phyloP scores from a whole-genome alignment of 768 basidiomycete genomes.

The Leccinum longicurvipes region DNA sequence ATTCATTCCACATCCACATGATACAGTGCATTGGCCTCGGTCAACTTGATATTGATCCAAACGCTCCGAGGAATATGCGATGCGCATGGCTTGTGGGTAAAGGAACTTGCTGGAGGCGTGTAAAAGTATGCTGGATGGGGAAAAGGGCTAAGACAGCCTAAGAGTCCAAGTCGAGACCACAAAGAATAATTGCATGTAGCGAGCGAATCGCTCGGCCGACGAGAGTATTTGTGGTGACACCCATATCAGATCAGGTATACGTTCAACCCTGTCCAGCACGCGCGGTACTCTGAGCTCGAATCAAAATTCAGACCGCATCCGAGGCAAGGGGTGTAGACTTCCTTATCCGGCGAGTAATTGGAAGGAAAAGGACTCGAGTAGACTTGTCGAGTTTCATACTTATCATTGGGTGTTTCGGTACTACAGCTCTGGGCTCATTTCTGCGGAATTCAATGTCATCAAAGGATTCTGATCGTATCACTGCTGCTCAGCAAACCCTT shows the following conservation, averaged over 20 bases:
- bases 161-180: too few species aligned
- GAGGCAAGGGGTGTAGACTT: not conserved
- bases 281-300: not conserved
- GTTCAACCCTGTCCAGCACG: not conserved
- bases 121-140: not conserved
- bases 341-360: slow-evolving; percentile 3
- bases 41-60: not conserved
- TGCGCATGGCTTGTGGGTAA: not conserved
- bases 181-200: not conserved
- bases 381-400: not conserved
- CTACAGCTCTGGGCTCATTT: not conserved
- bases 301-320: not conserved
- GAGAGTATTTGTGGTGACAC: not conserved
- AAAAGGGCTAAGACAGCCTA: too few species aligned
- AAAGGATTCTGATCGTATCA: slow-evolving; percentile 56
- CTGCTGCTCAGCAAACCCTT: slow-evolving; percentile 65
- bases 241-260: not conserved
- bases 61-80: not conserved
- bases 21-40: too few species aligned
- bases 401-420: not conserved
- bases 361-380: not conserved
- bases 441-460: slow-evolving; percentile 33
- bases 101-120: not conserved
- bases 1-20: not conserved
- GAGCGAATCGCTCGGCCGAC: not conserved